Conservation (phyloP, 805 yeast genomes). For the Ogataea ganodermae region DNA sequence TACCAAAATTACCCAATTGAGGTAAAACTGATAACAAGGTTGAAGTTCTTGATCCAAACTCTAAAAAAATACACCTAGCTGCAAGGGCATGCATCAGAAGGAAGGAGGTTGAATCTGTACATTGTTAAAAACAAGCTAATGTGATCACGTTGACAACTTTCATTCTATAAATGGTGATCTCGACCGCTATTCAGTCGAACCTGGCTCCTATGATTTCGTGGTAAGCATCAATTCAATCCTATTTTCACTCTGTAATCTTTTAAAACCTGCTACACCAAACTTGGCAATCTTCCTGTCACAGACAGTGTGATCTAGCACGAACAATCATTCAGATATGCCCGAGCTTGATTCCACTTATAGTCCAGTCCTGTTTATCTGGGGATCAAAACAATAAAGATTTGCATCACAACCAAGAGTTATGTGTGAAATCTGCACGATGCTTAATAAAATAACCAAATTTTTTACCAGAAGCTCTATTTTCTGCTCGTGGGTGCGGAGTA, state of each 20-base stretch:
- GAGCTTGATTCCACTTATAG: too few relatives aligned
- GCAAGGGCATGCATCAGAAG: background rate
- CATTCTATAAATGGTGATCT: background rate
- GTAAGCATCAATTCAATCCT: too few relatives aligned
- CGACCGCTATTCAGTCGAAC: background rate
- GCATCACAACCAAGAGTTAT: background rate
- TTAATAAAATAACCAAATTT: too few relatives aligned
- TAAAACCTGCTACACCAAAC: too few relatives aligned
- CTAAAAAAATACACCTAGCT: background rate
- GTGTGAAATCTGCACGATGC: background rate
- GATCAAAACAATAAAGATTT: background rate
- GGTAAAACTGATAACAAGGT: constrained; percentile 3
- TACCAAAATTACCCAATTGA: constrained; percentile 4
- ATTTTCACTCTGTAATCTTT: too few relatives aligned
- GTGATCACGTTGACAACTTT: background rate
- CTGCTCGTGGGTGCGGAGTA: too few relatives aligned
- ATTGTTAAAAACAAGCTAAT: background rate
- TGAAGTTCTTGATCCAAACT: background rate
- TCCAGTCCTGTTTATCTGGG: background rate
- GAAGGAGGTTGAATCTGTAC: background rate
- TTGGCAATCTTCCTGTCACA: too few relatives aligned
- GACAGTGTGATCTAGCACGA: too few relatives aligned
- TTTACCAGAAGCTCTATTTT: too few relatives aligned
- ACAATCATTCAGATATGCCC: too few relatives aligned
- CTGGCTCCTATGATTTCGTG: too few relatives aligned